Base-by-base conservation (phyloP, 768 basidiomycete species). In the Vararia minispora region DNA sequence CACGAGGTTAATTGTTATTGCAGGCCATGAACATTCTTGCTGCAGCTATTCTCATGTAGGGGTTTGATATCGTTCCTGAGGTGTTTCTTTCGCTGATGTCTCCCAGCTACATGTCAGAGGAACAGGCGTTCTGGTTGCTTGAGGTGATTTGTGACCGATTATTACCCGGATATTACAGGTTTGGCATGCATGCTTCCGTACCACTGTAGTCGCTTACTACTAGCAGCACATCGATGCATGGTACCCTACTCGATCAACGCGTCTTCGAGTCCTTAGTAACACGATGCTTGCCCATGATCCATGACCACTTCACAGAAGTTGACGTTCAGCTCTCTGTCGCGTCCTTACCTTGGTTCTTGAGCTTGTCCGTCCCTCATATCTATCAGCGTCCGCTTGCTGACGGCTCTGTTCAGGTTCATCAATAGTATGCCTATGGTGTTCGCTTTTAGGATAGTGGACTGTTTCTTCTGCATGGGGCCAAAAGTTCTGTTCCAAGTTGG, bases 401-500 rank as follows among this genome's bases (percentile, higher is more conserved):
- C 29, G 25, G 13, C 10, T 16, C 13, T 25, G 11, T 33, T 18
- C 47, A 82, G 86, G 52, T 89, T 74, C 52, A 89, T 90, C 55
- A 90, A 90, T 59, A 87, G 82, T 54, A 89, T 91, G 87, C 87
- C 91, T 2, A 83, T 98, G 75, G 79, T 99, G 28, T 99, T 98
- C 52, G 94, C 94, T 0, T 99, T 95, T 67, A 77, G 95, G 23
- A 87, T 95, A 53, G 89, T 92, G 2, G 92, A 98, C 56, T 97
- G 92, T 56, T 92, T 97, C 66, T 82, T 97, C 63, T 91, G 90
- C 49, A 97, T 99, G 94, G 95, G 95, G 0, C 89, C 92, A 0
- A 98, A 94, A 51, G 95, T 99, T 2, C 63, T 99, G 28, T 99
- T 99, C 66, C 95, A 99, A 74, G 88, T 99, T 38, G 94, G 91